phyloP scores from a whole-genome alignment of 441 rosid species.

The Mallotus japonicus region DNA sequence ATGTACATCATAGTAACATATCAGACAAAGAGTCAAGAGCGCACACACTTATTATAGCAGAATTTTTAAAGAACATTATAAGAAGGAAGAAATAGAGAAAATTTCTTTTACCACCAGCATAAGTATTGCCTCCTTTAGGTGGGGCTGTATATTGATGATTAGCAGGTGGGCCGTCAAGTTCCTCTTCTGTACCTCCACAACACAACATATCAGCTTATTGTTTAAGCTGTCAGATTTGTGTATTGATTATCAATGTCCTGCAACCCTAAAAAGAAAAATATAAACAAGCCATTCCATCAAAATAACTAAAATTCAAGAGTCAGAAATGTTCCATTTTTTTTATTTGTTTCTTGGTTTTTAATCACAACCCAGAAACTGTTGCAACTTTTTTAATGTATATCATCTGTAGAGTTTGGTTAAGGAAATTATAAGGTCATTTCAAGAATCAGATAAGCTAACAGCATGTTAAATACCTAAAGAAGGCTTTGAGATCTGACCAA shows the following conservation, averaged over 20 bases:
- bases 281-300: neutral
- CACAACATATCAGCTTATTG: conserved; percentile 54
- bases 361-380: too few relatives aligned
- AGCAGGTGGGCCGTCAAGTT: conserved; percentile 58
- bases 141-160: conserved; percentile 70
- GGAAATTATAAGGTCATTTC: neutral
- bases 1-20: too few relatives aligned
- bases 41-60: too few relatives aligned
- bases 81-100: neutral
- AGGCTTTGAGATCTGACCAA: conserved; percentile 23
- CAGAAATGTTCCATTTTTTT: too few relatives aligned
- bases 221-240: neutral
- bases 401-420: neutral
- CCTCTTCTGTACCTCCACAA: conserved; percentile 86
- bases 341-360: too few relatives aligned
- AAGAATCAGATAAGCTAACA: neutral
- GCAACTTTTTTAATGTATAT: too few relatives aligned
- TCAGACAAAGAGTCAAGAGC: too few relatives aligned
- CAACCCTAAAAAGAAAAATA: neutral
- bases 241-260: conserved; percentile 13
- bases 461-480: conserved; percentile 20
- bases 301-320: too few relatives aligned
- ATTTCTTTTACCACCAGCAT: conserved; percentile 39
- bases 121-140: conserved; percentile 53
- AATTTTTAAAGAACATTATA: neutral